Percentiles rank a stretch among this genome's conserved stretches.
phyloP scores from a whole-genome alignment of 208 protist species.

The Trypanosoma scelopori region DNA sequence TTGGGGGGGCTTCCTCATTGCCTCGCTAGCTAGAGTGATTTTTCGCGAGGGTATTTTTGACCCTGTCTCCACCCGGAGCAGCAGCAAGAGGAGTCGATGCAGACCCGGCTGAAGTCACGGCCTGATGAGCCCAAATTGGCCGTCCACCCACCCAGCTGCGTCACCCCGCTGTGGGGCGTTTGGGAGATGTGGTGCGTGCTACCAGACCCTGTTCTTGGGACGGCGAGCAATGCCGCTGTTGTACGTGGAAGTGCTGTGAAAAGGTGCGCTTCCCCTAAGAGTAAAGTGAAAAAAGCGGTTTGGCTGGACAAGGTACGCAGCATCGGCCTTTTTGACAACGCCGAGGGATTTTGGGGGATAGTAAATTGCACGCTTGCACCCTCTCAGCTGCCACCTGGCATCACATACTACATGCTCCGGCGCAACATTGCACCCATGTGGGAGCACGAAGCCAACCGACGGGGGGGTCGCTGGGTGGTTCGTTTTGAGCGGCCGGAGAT shows the following conservation, averaged over 20 bases:
- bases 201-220: slow-evolving; percentile 19
- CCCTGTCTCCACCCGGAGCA: not conserved
- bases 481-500: slow-evolving; percentile 34
- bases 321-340: slow-evolving; percentile 87
- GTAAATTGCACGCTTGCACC: slow-evolving; percentile 70
- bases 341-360: slow-evolving; percentile 87
- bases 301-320: slow-evolving; percentile 84
- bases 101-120: slow-evolving; percentile 13
- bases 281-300: slow-evolving; percentile 27
- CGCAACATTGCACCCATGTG: slow-evolving; percentile 90
- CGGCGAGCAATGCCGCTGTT: not conserved
- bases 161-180: slow-evolving; percentile 86
- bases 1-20: no score
- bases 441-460: slow-evolving; percentile 89
- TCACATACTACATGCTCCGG: slow-evolving; percentile 87
- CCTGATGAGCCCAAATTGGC: slow-evolving; percentile 28
- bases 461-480: slow-evolving; percentile 85
- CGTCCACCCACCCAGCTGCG: slow-evolving; percentile 15
- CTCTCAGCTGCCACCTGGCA: slow-evolving; percentile 67
- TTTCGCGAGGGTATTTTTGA: no score
- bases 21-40: no score
- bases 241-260: slow-evolving; percentile 16
- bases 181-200: slow-evolving; percentile 91
- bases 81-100: slow-evolving; percentile 24
- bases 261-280: slow-evolving; percentile 1